Conservation (phyloP, 345 rosid species). For the Clausena lansium region DNA sequence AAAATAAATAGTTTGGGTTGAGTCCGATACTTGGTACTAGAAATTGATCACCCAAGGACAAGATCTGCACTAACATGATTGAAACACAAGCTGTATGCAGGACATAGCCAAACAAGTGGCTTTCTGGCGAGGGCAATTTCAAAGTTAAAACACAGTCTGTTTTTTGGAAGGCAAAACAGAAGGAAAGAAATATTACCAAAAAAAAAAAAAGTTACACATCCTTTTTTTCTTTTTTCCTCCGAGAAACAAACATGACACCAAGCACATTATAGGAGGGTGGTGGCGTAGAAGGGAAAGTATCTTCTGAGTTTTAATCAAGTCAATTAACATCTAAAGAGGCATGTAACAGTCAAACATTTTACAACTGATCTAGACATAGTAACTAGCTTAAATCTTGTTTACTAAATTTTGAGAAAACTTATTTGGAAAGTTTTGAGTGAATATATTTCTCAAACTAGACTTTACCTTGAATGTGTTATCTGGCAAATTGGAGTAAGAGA, state of each 20-base stretch:
- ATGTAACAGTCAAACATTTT: not conserved
- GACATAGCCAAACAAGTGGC: not conserved
- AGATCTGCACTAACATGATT: not conserved
- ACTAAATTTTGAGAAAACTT: not conserved
- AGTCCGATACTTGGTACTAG: not conserved
- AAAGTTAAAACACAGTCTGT: not conserved
- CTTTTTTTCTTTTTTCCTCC: not conserved
- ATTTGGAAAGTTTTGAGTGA: not conserved
- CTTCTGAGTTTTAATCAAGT: not conserved
- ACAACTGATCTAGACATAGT: not conserved
- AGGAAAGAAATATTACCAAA: not conserved
- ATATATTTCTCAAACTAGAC: not conserved
- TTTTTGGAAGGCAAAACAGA: not conserved
- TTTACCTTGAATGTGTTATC: conserved; percentile 93
- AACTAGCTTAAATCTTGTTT: not conserved
- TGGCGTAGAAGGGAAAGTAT: not conserved
- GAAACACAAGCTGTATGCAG: not conserved
- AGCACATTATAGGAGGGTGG: not conserved
- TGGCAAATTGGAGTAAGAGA: conserved; percentile 84
- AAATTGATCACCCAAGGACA: not conserved
- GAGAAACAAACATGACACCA: not conserved
- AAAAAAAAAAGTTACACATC: not conserved
- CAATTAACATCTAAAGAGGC: not conserved
- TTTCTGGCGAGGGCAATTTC: not conserved
- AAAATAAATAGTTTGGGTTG: not conserved